These are phyloP conservation scores for Rutidosis leptorrhynchoides DNA, from an alignment of 129 eudicot genomes.

Conservation along the genomic window DNA sequence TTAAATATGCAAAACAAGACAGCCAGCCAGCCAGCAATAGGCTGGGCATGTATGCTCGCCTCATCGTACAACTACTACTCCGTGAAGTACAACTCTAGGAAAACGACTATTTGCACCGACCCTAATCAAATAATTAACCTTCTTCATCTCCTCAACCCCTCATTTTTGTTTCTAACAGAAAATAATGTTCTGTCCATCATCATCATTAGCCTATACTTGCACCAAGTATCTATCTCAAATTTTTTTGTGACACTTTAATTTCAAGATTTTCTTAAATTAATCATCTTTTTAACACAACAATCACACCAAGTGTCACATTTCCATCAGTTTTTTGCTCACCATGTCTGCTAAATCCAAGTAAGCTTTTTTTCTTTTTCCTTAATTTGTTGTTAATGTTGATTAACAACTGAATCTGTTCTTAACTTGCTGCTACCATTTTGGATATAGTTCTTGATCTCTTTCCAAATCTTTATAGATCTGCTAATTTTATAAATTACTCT, in stretches of 20 bases:
- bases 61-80: conserved; percentile 15
- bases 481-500: background rate
- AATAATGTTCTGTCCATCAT: conserved; percentile 12
- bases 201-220: background rate
- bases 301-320: conserved; percentile 17
- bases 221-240: background rate
- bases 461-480: conserved; percentile 26
- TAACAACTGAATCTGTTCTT: conserved; percentile 6
- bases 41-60: conserved; percentile 23
- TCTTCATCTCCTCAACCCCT: background rate
- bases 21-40: conserved; percentile 39
- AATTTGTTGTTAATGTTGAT: conserved; percentile 5
- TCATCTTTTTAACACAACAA: background rate
- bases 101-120: conserved; percentile 26
- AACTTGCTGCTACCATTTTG: conserved; percentile 21
- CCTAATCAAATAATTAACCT: conserved; percentile 35
- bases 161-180: conserved; percentile 18
- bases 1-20: conserved; percentile 36
- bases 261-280: conserved; percentile 21
- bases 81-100: conserved; percentile 25
- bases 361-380: conserved; percentile 11
- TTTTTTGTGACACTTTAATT: background rate
- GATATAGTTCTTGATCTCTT: conserved; percentile 19
- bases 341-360: conserved; percentile 92
- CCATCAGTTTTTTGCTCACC: conserved; percentile 12